Percentiles rank a stretch among this genome's conserved stretches.
These are phyloP conservation scores for Prunus dulcis DNA, from an alignment of 306 rosid genomes.

Conservation along the genomic window DNA sequence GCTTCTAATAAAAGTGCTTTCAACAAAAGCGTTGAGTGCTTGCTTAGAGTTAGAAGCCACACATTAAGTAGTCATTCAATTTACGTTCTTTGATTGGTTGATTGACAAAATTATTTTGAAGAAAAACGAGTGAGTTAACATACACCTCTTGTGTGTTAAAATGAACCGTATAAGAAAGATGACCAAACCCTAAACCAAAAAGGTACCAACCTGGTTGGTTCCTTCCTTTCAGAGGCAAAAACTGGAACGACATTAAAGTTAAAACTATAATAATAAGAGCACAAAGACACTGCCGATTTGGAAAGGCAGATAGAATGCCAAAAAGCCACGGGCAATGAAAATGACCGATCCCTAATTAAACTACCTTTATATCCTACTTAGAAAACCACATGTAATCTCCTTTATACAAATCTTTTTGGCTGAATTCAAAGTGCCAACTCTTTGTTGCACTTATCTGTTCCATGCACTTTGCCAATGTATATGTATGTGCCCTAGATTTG, in stretches of 20 bases:
- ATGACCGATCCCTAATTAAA: slow-evolving; percentile 47
- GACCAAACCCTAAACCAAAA: not conserved
- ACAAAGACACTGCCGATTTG: not conserved
- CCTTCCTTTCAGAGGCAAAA: not conserved
- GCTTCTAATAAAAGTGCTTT: no score
- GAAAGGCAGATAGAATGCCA: slow-evolving; percentile 26
- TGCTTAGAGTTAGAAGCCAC: no score
- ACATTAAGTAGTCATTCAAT: no score
- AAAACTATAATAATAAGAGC: not conserved
- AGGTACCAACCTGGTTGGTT: not conserved
- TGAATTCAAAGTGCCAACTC: slow-evolving; percentile 15
- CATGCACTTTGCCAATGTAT: slow-evolving; percentile 12
- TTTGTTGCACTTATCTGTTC: not conserved
- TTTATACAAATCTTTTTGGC: slow-evolving; percentile 26
- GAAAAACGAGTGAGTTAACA: no score
- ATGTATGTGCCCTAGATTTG: slow-evolving; percentile 27
- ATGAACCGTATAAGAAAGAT: not conserved
- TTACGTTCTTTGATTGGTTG: no score
- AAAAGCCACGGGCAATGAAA: slow-evolving; percentile 30
- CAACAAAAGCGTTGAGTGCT: no score
- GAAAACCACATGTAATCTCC: slow-evolving; percentile 17
- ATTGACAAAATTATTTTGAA: no score
- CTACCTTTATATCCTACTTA: slow-evolving; percentile 21
- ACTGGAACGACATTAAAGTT: not conserved
- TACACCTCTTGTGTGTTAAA: no score